phyloP scores from a whole-genome alignment of 2,329 filamentous ascomycete genomes.

The Xylaria polymorpha region DNA sequence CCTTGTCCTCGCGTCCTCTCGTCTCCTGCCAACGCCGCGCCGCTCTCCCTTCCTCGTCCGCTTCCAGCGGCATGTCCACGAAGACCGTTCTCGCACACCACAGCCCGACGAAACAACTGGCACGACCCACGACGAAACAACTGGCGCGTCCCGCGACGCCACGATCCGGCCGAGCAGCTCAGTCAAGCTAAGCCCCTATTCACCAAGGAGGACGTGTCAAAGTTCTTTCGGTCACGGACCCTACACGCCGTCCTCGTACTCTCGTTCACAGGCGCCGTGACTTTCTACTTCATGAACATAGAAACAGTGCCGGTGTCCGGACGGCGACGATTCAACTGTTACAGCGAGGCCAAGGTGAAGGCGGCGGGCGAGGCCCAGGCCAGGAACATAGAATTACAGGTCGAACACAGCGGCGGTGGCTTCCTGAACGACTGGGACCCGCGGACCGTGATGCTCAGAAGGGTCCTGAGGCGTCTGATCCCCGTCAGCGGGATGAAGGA shows the following conservation, averaged over 20 bases:
- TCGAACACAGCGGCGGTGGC: constrained; percentile 62
- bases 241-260: constrained; percentile 56
- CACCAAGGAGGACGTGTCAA: constrained; percentile 50
- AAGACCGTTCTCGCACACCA: constrained; percentile 40
- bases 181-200: constrained; percentile 54
- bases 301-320: constrained; percentile 80
- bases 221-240: constrained; percentile 51
- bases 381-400: constrained; percentile 62
- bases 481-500: constrained; percentile 71
- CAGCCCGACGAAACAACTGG: constrained; percentile 42
- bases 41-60: constrained; percentile 24
- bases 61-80: constrained; percentile 18
- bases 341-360: constrained; percentile 66
- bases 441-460: constrained; percentile 66
- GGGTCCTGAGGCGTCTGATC: constrained; percentile 74
- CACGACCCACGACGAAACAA: constrained; percentile 41
- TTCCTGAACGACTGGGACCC: constrained; percentile 71
- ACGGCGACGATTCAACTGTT: constrained; percentile 78
- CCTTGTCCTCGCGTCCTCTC: neutral
- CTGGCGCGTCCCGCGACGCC: constrained; percentile 40
- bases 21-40: neutral
- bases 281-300: constrained; percentile 75
- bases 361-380: constrained; percentile 65
- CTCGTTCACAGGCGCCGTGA: constrained; percentile 57
- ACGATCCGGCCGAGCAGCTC: constrained; percentile 37